A percentile compares a stretch with the other conserved stretches of the same genome.
These are phyloP conservation scores for Lepidium aucheri DNA, from an alignment of 345 rosid genomes.

Conservation along the genomic window DNA sequence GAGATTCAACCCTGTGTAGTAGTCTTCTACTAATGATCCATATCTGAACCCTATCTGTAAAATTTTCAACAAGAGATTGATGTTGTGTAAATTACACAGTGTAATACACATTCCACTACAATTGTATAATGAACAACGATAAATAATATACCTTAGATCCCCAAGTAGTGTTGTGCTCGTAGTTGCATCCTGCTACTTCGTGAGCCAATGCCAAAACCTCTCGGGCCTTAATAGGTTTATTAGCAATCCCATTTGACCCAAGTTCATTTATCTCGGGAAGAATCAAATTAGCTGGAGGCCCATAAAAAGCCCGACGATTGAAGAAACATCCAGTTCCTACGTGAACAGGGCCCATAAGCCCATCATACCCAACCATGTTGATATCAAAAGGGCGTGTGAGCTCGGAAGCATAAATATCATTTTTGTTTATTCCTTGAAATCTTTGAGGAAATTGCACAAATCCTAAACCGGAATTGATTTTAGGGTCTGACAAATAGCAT, in stretches of 20 bases:
- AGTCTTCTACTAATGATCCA: slow-evolving; percentile 71
- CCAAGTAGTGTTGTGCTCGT: slow-evolving; percentile 52
- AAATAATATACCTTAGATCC: slow-evolving; percentile 43
- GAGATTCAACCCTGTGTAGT: slow-evolving; percentile 42
- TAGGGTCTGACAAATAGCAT: slow-evolving; percentile 47
- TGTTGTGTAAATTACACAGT: no score
- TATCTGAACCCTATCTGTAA: slow-evolving; percentile 58
- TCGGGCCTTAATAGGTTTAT: slow-evolving; percentile 25
- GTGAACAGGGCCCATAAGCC: slow-evolving; percentile 37
- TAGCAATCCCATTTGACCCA: slow-evolving; percentile 11
- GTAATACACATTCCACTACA: not conserved
- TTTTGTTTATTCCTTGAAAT: slow-evolving; percentile 39
- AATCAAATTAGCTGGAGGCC: slow-evolving; percentile 26
- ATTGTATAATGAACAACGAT: not conserved
- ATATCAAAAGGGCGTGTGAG: slow-evolving; percentile 31
- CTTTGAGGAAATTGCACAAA: slow-evolving; percentile 72
- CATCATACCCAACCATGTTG: slow-evolving; percentile 44
- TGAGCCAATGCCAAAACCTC: slow-evolving; percentile 35
- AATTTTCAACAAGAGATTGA: not conserved
- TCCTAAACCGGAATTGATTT: slow-evolving; percentile 12
- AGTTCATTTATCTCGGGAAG: slow-evolving; percentile 33
- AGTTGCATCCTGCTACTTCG: slow-evolving; percentile 43
- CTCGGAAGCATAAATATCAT: slow-evolving; percentile 50
- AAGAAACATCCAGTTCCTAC: slow-evolving; percentile 68
- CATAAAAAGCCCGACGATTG: slow-evolving; percentile 45